These are phyloP conservation scores for Gastrodia elata DNA, from an alignment of 106 monocot species.

Conservation along the genomic window DNA sequence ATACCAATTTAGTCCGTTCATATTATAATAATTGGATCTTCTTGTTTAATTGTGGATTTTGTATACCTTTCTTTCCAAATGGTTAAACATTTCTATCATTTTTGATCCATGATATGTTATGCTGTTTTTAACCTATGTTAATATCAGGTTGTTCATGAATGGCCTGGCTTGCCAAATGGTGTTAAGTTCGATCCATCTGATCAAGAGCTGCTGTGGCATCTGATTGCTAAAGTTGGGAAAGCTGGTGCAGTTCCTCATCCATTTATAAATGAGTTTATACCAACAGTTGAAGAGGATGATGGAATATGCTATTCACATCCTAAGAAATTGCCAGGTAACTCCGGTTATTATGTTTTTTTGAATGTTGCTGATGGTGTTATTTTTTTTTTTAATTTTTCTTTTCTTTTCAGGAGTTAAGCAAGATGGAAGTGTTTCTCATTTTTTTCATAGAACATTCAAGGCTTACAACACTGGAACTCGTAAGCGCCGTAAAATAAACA, in stretches of 20 bases:
- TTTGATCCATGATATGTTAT: not conserved
- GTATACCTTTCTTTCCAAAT: not conserved
- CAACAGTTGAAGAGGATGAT: slow-evolving; percentile 76
- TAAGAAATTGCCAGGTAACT: slow-evolving; percentile 65
- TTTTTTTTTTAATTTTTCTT: not conserved
- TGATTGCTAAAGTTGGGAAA: slow-evolving; percentile 69
- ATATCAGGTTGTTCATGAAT: slow-evolving; percentile 69
- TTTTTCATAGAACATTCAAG: slow-evolving; percentile 94
- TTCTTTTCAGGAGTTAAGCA: slow-evolving; percentile 65
- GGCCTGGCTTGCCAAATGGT: slow-evolving; percentile 95
- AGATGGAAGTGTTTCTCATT: slow-evolving; percentile 87
- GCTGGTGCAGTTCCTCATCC: slow-evolving; percentile 55
- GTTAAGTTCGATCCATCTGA: slow-evolving; percentile 99
- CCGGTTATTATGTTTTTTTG: slow-evolving; percentile 1
- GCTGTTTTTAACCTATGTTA: slow-evolving; percentile 5
- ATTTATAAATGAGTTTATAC: slow-evolving; percentile 91
- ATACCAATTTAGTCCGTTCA: not conserved
- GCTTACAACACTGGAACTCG: slow-evolving; percentile 88
- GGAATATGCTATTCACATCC: slow-evolving; percentile 98
- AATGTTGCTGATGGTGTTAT: not conserved
- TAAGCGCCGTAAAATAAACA: slow-evolving; percentile 80
- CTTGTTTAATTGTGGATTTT: not conserved
- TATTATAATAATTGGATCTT: not conserved
- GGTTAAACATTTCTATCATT: not conserved
- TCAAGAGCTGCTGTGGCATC: slow-evolving; percentile 76